These are phyloP conservation scores for Oemleria cerasiformis DNA, from an alignment of 306 rosid genomes.

Conservation along the genomic window DNA sequence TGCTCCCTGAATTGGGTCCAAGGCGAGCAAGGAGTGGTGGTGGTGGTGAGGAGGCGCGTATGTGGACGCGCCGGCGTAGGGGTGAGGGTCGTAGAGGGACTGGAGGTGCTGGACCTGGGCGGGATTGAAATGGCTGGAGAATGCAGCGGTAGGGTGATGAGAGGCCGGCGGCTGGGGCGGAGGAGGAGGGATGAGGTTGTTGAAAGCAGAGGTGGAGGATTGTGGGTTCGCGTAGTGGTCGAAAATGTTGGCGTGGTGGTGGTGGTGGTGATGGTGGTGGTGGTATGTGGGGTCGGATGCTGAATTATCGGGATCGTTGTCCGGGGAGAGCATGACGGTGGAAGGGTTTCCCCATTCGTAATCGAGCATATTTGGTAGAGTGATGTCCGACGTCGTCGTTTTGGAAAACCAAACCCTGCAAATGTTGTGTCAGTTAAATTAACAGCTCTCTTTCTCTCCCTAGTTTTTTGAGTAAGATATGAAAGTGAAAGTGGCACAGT, in stretches of 20 bases:
- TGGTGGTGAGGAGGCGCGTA: conserved; percentile 36
- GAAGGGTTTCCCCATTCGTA: conserved; percentile 91
- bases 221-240: conserved; percentile 51
- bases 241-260: conserved; percentile 34
- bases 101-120: conserved; percentile 30
- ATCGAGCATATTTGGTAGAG: conserved; percentile 60
- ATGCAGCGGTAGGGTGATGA: neutral
- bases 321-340: conserved; percentile 56
- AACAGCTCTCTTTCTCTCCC: neutral
- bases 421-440: neutral
- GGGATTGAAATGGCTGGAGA: conserved; percentile 34
- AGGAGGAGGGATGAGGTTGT: conserved; percentile 28
- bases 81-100: conserved; percentile 63
- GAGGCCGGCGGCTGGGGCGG: conserved; percentile 20
- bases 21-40: conserved; percentile 47
- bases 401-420: neutral
- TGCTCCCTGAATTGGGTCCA: conserved; percentile 41
- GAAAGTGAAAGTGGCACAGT: neutral
- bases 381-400: conserved; percentile 9
- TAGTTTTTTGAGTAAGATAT: neutral
- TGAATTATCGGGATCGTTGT: conserved; percentile 33
- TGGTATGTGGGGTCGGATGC: conserved; percentile 43
- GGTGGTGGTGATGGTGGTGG: conserved; percentile 34
- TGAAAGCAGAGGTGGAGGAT: conserved; percentile 28
- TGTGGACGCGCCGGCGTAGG: conserved; percentile 45